Percentiles rank a stretch among this genome's conserved stretches.
phyloP scores from a whole-genome alignment of 106 monocot species.

The Hemerocallis citrina region DNA sequence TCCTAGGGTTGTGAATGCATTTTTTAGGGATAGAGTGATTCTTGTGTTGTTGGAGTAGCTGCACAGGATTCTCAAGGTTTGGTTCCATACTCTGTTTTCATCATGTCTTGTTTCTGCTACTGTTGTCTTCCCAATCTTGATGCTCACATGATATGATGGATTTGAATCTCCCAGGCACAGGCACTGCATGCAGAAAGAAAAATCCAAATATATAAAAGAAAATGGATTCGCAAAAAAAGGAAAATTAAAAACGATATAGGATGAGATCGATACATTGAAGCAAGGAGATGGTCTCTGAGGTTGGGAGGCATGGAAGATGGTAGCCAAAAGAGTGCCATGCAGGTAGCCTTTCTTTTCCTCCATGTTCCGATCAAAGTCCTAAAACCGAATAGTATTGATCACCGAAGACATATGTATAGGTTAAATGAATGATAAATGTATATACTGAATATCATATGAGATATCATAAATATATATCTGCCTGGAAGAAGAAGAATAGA shows the following conservation, averaged over 20 bases:
- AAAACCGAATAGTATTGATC: no score
- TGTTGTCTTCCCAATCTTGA: constrained; percentile 20
- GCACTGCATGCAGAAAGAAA: no score
- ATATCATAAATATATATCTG: no score
- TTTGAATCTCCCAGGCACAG: constrained; percentile 5
- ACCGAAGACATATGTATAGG: no score
- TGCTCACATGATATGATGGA: constrained; percentile 17
- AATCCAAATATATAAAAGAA: no score
- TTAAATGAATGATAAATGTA: no score
- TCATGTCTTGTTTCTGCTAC: constrained; percentile 35
- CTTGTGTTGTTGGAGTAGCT: constrained; percentile 16
- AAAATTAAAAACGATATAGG: no score
- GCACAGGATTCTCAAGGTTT: constrained; percentile 27
- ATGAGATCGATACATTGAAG: no score
- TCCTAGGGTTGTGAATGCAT: constrained; percentile 7
- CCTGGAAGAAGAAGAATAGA: no score
- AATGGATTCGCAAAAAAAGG: no score
- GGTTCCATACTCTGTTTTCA: constrained; percentile 24
- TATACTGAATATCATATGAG: no score
- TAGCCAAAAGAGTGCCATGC: constrained; percentile 22
- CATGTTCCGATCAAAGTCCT: no score
- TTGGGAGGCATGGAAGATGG: constrained; percentile 16
- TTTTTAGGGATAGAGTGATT: constrained; percentile 13
- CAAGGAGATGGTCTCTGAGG: not conserved
- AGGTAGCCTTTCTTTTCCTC: constrained; percentile 7